Evolutionary conservation across 108 stramenopile genomes (phyloP).

Genomic region (Nitzschia sp.): DNA sequence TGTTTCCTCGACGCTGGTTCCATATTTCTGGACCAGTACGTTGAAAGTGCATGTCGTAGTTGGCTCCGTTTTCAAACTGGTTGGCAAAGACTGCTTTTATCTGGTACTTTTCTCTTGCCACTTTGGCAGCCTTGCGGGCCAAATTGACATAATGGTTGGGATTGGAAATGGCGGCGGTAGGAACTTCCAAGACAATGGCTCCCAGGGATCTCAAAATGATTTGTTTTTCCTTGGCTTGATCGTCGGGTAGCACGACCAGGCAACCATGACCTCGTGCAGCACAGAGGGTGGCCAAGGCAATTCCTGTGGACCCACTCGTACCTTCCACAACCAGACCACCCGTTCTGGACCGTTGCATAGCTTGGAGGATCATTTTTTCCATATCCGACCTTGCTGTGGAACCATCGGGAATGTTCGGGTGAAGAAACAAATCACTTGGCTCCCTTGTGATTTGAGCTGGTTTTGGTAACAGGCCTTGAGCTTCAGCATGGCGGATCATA

Average conservation of each 20-base stretch:
- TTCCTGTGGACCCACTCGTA: conserved; percentile 95
- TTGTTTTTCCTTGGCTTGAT: conserved; percentile 88
- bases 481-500: conserved; percentile 84
- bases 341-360: conserved; percentile 53
- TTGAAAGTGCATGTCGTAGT: conserved; percentile 79
- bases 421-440: conserved; percentile 22
- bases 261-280: conserved; percentile 81
- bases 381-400: conserved; percentile 11
- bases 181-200: conserved; percentile 81
- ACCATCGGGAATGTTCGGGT: conserved; percentile 9
- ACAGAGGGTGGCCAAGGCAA: conserved; percentile 85
- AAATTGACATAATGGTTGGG: conserved; percentile 95
- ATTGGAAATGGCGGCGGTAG: conserved; percentile 86
- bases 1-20: conserved; percentile 44
- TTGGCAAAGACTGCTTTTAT: conserved; percentile 87
- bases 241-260: conserved; percentile 93
- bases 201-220: conserved; percentile 69
- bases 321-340: conserved; percentile 93
- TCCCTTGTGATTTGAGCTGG: conserved; percentile 14
- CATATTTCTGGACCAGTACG: conserved; percentile 91
- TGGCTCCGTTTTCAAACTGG: conserved; percentile 94
- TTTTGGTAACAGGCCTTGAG: conserved; percentile 51
- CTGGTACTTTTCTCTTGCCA: conserved; percentile 28
- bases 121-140: conserved; percentile 52
- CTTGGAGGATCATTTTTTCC: conserved; percentile 26